phyloP scores from a whole-genome alignment of 345 rosid species.

The Aquilaria malaccensis region DNA sequence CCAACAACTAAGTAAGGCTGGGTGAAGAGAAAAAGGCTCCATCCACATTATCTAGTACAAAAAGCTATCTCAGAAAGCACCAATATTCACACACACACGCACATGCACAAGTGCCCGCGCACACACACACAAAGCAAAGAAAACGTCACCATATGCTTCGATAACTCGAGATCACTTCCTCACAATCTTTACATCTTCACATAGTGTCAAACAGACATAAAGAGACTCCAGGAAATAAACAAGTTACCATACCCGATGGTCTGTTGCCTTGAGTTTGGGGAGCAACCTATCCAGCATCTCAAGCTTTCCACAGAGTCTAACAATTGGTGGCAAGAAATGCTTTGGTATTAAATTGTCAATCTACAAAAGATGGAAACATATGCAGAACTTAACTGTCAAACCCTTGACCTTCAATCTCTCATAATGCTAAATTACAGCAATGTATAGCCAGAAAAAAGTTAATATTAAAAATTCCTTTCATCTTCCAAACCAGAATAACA shows the following conservation, averaged over 20 bases:
- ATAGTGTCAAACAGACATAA: background rate
- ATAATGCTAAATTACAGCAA: background rate
- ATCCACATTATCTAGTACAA: no score
- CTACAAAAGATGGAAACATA: constrained; percentile 31
- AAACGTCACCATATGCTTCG: no score
- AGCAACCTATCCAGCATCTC: constrained; percentile 92
- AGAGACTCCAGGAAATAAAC: background rate
- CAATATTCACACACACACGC: no score
- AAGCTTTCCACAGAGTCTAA: constrained; percentile 92
- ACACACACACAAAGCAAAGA: no score
- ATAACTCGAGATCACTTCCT: background rate
- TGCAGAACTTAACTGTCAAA: background rate
- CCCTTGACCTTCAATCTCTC: background rate
- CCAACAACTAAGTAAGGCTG: background rate
- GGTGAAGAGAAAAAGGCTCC: no score
- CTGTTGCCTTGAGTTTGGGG: constrained; percentile 87
- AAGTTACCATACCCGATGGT: constrained; percentile 66
- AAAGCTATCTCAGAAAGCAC: no score
- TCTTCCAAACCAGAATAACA: constrained; percentile 11
- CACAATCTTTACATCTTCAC: constrained; percentile 1
- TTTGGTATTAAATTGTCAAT: constrained; percentile 62
- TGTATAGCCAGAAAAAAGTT: background rate
- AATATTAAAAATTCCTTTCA: background rate
- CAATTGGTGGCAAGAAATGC: constrained; percentile 74
- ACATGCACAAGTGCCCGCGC: no score